Base-by-base conservation (phyloP, 768 basidiomycete species). In the Lentinula edodes region DNA sequence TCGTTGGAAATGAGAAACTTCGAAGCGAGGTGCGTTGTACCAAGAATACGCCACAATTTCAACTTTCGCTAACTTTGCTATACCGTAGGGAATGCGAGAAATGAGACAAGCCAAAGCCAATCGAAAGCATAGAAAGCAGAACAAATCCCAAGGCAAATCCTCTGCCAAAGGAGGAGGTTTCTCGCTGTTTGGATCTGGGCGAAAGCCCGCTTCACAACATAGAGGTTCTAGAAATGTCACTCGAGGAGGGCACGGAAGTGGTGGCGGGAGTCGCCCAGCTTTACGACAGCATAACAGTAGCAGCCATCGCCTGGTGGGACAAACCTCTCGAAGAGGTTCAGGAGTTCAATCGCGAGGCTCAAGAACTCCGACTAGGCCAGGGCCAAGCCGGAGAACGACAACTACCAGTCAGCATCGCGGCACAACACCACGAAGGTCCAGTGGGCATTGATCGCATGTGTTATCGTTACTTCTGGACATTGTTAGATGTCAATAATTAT, bases 71-170 rank as follows among this genome's bases (percentile, higher is more conserved):
- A 6, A 48, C 23, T 39, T 43, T 23, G 20, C 56, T 45, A 42
- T 59, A 7, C 65, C 1, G n/a, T n/a, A 84, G 76, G 89, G 89
- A 51, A 89, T 90, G 70, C 77, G 76, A 56, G 89, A 91, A 72
- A 90, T 90, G 85, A 76, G 75, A 54, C 80, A 80, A 34, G 88
- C 89, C 18, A 73, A 71, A 64, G 64, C 32, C 16, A 2, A 7
- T 20, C 69, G 62, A 62, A 60, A 64, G 42, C 60, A 43, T 20
- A 35, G 35, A 20, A 32, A 51, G 28, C 35, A 23, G 28, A 10
- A 45, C 34, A 61, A 61, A 43, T 18, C 50, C 12, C 51, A n/a
- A 52, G 20, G 1, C 35, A 41, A 45, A 32, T 54, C 50, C 18
- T 52, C 61, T 12, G 16, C 20, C 15, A 16, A n/a, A 36, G 20